A percentile compares a stretch with the other conserved stretches of the same genome.
These are phyloP conservation scores for Saprolegnia parasitica DNA, from an alignment of 352 stramenopile genomes.

Conservation along the genomic window DNA sequence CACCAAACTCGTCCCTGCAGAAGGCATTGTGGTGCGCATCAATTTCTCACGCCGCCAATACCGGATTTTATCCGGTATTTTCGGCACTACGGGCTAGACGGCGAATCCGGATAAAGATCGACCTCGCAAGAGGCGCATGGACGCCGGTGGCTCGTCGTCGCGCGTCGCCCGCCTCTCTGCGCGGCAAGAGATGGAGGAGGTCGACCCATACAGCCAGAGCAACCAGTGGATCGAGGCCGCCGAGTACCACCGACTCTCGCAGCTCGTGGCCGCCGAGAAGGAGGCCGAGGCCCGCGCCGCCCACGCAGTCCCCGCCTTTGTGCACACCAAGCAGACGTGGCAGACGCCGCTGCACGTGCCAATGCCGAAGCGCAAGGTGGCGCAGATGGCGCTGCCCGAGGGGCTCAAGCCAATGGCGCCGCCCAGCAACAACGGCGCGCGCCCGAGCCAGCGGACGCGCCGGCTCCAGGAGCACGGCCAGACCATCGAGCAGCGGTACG, in stretches of 20 bases:
- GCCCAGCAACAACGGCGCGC: background rate
- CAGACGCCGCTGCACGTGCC: slow-evolving; percentile 55
- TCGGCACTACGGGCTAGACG: no score
- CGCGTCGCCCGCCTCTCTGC: background rate
- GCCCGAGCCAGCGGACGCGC: background rate
- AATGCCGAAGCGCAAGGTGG: slow-evolving; percentile 56
- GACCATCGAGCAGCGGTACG: slow-evolving; percentile 7
- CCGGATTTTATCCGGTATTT: no score
- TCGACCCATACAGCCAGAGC: background rate
- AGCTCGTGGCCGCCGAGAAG: slow-evolving; percentile 20
- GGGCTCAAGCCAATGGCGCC: slow-evolving; percentile 37
- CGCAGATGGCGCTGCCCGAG: slow-evolving; percentile 36
- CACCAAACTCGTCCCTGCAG: no score
- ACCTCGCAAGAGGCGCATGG: slow-evolving; percentile 7
- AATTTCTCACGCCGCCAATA: no score
- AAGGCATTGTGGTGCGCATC: no score
- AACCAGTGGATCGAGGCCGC: slow-evolving; percentile 22
- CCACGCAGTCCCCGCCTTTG: slow-evolving; percentile 1
- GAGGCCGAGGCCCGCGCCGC: slow-evolving; percentile 7
- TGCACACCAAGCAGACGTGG: slow-evolving; percentile 45
- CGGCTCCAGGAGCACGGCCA: slow-evolving; percentile 7
- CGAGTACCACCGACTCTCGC: slow-evolving; percentile 23
- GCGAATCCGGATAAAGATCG: slow-evolving; percentile 9
- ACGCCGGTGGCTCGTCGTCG: background rate
- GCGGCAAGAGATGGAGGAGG: slow-evolving; percentile 6